Conservation (phyloP, 352 stramenopile genomes). For the Phytophthora pistaciae region DNA sequence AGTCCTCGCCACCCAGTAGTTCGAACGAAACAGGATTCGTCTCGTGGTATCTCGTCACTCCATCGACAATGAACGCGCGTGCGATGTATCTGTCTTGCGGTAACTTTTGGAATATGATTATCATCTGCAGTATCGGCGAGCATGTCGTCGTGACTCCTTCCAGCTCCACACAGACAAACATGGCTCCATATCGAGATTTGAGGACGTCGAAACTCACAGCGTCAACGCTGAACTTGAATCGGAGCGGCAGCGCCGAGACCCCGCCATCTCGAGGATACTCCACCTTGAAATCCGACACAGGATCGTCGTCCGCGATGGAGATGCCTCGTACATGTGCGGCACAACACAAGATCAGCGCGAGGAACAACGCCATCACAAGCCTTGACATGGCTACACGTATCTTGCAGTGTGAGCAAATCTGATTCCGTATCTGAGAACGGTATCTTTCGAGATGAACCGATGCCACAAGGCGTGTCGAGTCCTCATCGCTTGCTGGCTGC, state of each 20-base stretch:
- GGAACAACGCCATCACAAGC: background rate
- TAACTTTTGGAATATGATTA: constrained; percentile 27
- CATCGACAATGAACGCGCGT: constrained; percentile 10
- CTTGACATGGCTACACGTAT: background rate
- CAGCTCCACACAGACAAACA: constrained; percentile 23
- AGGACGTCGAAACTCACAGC: background rate
- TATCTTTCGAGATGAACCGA: background rate
- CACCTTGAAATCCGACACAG: background rate
- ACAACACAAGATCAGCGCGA: background rate
- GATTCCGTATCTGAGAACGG: background rate
- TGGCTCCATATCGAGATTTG: background rate
- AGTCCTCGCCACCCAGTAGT: constrained; percentile 1
- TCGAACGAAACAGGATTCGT: constrained; percentile 7
- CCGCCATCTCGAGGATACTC: constrained; percentile 4
- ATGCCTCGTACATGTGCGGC: background rate
- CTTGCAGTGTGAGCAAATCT: background rate
- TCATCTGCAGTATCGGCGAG: constrained; percentile 15
- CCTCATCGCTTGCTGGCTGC: background rate
- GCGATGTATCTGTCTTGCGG: constrained; percentile 2
- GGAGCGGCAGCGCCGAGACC: background rate
- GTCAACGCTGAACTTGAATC: constrained; percentile 4
- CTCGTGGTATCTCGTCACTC: background rate
- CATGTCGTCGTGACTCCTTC: constrained; percentile 8
- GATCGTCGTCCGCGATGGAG: background rate
- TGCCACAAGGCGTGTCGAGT: background rate